Conservation (phyloP, 2,329 filamentous ascomycete genomes). For the Pestalotiopsis sp. region DNA sequence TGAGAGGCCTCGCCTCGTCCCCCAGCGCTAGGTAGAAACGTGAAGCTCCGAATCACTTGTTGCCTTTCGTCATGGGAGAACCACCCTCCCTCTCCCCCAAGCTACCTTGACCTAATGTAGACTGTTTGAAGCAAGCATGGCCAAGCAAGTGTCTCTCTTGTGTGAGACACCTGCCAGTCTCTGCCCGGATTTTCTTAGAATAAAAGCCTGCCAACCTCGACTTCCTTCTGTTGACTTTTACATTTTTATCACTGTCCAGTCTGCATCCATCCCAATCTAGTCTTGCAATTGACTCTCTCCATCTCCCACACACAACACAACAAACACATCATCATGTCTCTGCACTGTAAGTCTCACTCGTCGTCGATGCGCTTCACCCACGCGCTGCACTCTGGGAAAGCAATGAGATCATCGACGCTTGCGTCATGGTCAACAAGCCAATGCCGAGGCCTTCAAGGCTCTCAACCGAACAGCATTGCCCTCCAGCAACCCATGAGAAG, state of each 20-base stretch:
- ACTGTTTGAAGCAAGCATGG: not conserved
- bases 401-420: not conserved
- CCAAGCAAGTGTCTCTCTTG: not conserved
- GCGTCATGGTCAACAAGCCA: not conserved
- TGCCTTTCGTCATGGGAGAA: slow-evolving; percentile 13
- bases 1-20: not conserved
- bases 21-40: not conserved
- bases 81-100: not conserved
- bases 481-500: not conserved
- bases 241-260: not conserved
- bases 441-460: too few relatives aligned
- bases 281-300: not conserved
- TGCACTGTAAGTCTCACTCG: slow-evolving; percentile 52
- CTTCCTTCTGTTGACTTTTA: slow-evolving; percentile 9
- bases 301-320: slow-evolving; percentile 11
- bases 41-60: slow-evolving; percentile 6
- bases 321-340: slow-evolving; percentile 52
- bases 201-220: slow-evolving; percentile 8
- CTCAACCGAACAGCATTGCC: too few relatives aligned
- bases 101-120: not conserved
- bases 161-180: not conserved
- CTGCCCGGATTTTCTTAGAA: not conserved
- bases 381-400: not conserved
- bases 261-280: not conserved
- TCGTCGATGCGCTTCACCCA: not conserved